Evolutionary conservation across 2,329 filamentous ascomycete genomes (phyloP).

Genomic region (Chalaropsis thielavioides): DNA sequence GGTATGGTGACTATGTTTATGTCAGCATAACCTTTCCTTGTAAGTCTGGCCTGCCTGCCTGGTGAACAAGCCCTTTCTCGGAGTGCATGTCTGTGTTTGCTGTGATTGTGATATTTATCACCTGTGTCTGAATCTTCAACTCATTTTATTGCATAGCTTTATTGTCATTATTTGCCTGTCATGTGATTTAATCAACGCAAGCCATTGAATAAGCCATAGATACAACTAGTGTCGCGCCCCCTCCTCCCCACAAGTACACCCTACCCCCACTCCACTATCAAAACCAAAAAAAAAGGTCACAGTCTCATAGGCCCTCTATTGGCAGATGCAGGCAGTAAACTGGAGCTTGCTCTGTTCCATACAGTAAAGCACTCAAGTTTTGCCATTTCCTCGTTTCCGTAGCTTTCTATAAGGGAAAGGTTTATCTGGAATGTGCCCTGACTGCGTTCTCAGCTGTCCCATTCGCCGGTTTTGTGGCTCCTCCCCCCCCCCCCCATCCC

Average conservation of each 20-base stretch:
- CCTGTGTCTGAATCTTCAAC: no score
- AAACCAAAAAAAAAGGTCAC: background rate
- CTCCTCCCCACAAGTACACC: no score
- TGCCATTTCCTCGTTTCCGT: no score
- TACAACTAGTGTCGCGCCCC: no score
- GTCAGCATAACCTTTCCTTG: no score
- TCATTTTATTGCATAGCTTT: background rate
- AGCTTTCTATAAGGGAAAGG: background rate
- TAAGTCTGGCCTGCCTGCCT: no score
- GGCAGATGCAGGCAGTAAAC: background rate
- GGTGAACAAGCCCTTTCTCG: no score
- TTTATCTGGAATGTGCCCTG: background rate
- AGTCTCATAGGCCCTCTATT: background rate
- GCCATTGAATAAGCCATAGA: background rate
- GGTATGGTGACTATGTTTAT: no score
- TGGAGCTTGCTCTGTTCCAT: background rate
- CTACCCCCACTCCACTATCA: background rate
- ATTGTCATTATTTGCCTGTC: background rate
- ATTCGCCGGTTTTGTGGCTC: background rate
- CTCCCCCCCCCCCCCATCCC: background rate
- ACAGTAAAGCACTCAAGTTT: background rate
- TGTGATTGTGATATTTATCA: no score
- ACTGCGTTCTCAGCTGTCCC: background rate
- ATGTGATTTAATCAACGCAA: background rate
- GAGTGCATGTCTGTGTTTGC: no score